Evolutionary conservation across 2,329 filamentous ascomycete species (phyloP).

Genomic region (Epichloe festucae): DNA sequence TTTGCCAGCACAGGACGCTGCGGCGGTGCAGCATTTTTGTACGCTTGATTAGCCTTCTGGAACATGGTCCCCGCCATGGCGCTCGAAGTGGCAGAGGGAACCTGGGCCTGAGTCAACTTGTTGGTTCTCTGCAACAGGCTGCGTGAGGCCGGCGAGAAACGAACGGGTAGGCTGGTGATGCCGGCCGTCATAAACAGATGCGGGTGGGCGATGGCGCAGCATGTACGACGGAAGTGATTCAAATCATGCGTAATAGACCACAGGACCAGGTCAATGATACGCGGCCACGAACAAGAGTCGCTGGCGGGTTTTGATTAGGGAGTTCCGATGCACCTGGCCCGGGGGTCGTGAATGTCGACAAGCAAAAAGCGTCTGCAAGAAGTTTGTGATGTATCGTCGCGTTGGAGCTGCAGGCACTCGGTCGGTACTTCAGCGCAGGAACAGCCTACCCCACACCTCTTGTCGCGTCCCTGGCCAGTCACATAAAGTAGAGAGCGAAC

Average conservation of each 20-base stretch:
- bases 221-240: background rate
- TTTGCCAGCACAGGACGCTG: slow-evolving; percentile 29
- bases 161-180: slow-evolving; percentile 16
- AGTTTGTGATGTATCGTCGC: background rate
- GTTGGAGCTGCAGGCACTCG: background rate
- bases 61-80: slow-evolving; percentile 6
- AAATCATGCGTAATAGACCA: background rate
- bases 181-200: slow-evolving; percentile 23
- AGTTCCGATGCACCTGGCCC: background rate
- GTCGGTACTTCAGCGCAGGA: background rate
- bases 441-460: background rate
- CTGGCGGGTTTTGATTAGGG: background rate
- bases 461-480: slow-evolving; percentile 1
- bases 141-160: slow-evolving; percentile 25
- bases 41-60: slow-evolving; percentile 6
- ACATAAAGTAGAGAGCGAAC: background rate
- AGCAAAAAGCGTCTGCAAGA: background rate
- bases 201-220: background rate
- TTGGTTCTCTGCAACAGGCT: slow-evolving; percentile 13
- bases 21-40: slow-evolving; percentile 18
- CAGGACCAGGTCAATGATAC: background rate
- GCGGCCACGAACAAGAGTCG: background rate
- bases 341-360: background rate
- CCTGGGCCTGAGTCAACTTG: slow-evolving; percentile 15
- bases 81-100: slow-evolving; percentile 4